A percentile compares a stretch with the other conserved stretches of the same genome.
These are phyloP conservation scores for Ogataea nakhonphanomensis DNA, from an alignment of 805 yeast species.

Conservation along the genomic window DNA sequence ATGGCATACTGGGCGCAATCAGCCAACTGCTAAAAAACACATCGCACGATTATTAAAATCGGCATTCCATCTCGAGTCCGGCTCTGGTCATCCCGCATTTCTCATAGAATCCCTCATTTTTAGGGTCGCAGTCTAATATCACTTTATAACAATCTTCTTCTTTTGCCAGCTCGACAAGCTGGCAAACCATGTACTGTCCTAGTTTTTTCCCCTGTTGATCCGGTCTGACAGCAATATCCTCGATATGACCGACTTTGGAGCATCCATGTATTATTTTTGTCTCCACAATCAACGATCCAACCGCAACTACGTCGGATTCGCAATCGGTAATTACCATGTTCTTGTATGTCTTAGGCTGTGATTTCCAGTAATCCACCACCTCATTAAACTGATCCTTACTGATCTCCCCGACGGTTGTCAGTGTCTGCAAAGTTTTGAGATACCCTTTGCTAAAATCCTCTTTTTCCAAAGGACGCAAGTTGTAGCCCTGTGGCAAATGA, in stretches of 20 bases:
- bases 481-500: slow-evolving; percentile 61
- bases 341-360: slow-evolving; percentile 51
- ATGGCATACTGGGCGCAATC: slow-evolving; percentile 17
- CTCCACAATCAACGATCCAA: slow-evolving; percentile 80
- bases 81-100: slow-evolving; percentile 74
- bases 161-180: slow-evolving; percentile 58
- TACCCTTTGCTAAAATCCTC: slow-evolving; percentile 64
- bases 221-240: slow-evolving; percentile 79
- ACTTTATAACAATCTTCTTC: slow-evolving; percentile 77
- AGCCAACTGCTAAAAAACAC: slow-evolving; percentile 15
- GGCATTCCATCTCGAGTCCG: slow-evolving; percentile 66
- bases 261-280: slow-evolving; percentile 78
- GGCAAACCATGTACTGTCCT: slow-evolving; percentile 64
- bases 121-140: slow-evolving; percentile 82
- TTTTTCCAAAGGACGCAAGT: slow-evolving; percentile 52
- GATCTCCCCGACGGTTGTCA: slow-evolving; percentile 83
- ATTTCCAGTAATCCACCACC: slow-evolving; percentile 58
- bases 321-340: slow-evolving; percentile 64
- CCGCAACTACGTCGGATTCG: slow-evolving; percentile 61
- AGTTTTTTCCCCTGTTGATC: slow-evolving; percentile 80
- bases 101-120: slow-evolving; percentile 79
- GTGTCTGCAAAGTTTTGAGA: slow-evolving; percentile 55
- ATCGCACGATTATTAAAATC: slow-evolving; percentile 32
- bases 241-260: slow-evolving; percentile 89
- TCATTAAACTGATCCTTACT: slow-evolving; percentile 45